Percentiles rank a stretch among this genome's conserved stretches.
These are phyloP conservation scores for Lithospermum erythrorhizon DNA, from an alignment of 257 asterid species.

Conservation along the genomic window DNA sequence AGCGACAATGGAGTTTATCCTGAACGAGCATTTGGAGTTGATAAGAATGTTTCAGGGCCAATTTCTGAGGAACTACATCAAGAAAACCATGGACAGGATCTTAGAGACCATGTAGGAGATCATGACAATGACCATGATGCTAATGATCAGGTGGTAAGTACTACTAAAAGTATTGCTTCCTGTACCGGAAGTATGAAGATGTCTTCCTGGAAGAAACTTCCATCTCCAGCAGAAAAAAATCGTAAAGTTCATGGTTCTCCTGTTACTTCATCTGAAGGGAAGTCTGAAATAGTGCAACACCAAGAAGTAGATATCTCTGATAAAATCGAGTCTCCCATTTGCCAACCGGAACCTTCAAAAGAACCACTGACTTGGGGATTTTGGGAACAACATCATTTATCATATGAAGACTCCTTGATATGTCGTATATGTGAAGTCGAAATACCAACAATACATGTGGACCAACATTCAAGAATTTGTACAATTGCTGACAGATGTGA, in stretches of 20 bases:
- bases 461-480: conserved; percentile 91
- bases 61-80: conserved; percentile 18
- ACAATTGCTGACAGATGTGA: conserved; percentile 95
- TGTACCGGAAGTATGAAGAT: conserved; percentile 67
- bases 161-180: conserved; percentile 61
- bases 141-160: conserved; percentile 34
- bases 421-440: conserved; percentile 98
- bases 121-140: conserved; percentile 27
- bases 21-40: conserved; percentile 29
- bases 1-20: conserved; percentile 84
- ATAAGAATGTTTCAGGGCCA: conserved; percentile 14
- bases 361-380: conserved; percentile 53
- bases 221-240: conserved; percentile 55
- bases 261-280: conserved; percentile 37
- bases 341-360: conserved; percentile 38
- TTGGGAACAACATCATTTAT: conserved; percentile 67
- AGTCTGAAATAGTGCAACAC: conserved; percentile 26
- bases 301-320: conserved; percentile 30
- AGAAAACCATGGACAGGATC: conserved; percentile 33
- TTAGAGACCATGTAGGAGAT: conserved; percentile 25
- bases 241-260: conserved; percentile 34
- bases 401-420: conserved; percentile 77
- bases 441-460: conserved; percentile 86
- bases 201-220: conserved; percentile 98
- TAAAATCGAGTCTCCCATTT: conserved; percentile 26